Base-by-base conservation (phyloP, 2,329 filamentous ascomycete genomes). In the Talaromyces islandicus region DNA sequence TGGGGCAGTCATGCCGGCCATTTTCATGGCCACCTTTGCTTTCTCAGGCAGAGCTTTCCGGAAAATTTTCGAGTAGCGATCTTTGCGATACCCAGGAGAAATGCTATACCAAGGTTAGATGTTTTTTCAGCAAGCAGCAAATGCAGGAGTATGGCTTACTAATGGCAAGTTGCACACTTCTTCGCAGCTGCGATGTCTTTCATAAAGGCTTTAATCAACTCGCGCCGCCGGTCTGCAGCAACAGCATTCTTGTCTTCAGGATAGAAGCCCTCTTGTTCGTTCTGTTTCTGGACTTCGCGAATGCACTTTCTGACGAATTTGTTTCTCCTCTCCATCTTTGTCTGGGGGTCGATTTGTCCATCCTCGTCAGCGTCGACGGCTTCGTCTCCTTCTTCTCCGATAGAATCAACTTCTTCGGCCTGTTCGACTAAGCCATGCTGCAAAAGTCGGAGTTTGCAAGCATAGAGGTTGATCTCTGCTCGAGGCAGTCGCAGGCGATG, bases 51-150 rank as follows among this genome's bases (percentile, higher is more conserved):
- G 78, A 1, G 89, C 81, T 70, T 90, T 94, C 71, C 93, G 88
- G 74, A 97, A 99, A 58, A 99, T 92, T 75, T 97, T 99, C 70
- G 92, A 89, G 68, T 87, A 94, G 50, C 89, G 84, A 69, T 99
- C 93, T 73, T 96, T 97, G 67, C 93, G 87, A 75, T 91, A 97
- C 2, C 81, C 81, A 11, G 92, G 92, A 14, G 89, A 92, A 63
- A 94, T 85, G 29, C 89, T 89, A 62, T 63, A 56, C 9, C 7
- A 50, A 11, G n/a, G 51, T 70, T 64, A 70, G 67, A 62, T 46
- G 61, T 58, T 43, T n/a, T 51, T 29, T 50, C 24, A 30, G 21
- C 53, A 46, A 54, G 51, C 51, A 41, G 27, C 54, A 60, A 30
- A 46, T 32, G 41, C 58, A 62, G 53, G 58, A 52, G 41, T 25